Conservation (phyloP, 1,284 basidiomycete species). For the Ceratobasidium sp. region DNA sequence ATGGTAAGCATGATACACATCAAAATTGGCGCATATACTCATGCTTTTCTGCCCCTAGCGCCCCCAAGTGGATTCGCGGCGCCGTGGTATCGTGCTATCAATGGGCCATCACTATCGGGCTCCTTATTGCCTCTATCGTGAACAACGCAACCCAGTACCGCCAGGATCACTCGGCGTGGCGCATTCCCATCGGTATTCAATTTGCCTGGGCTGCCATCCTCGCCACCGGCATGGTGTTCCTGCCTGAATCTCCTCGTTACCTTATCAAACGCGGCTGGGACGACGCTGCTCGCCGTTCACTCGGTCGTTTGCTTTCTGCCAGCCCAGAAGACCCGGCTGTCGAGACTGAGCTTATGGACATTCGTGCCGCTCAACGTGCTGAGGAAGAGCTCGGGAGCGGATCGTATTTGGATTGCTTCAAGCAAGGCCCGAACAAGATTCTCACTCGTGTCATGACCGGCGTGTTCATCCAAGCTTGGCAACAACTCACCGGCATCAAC, state of each 20-base stretch:
- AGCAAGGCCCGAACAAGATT: conserved; percentile 66
- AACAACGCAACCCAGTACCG: conserved; percentile 78
- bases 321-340: conserved; percentile 65
- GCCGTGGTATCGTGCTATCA: conserved; percentile 86
- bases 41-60: conserved; percentile 53
- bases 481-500: conserved; percentile 88
- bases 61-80: conserved; percentile 83
- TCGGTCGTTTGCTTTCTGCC: conserved; percentile 72
- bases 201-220: conserved; percentile 75
- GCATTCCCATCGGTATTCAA: conserved; percentile 83
- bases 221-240: conserved; percentile 68
- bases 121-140: conserved; percentile 80
- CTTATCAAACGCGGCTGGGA: conserved; percentile 76
- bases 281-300: conserved; percentile 68
- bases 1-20: conserved; percentile 56
- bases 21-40: neutral
- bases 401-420: conserved; percentile 70
- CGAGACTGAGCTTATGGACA: conserved; percentile 72
- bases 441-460: conserved; percentile 81
- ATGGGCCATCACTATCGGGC: conserved; percentile 79
- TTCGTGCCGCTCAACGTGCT: conserved; percentile 72
- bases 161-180: conserved; percentile 71
- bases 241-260: conserved; percentile 90
- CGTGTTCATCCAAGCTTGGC: conserved; percentile 66
- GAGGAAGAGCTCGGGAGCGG: conserved; percentile 59